A percentile compares a stretch with the other conserved stretches of the same genome.
These are phyloP conservation scores for Exophiala calicioides DNA, from an alignment of 2,329 filamentous ascomycete species.

Conservation along the genomic window DNA sequence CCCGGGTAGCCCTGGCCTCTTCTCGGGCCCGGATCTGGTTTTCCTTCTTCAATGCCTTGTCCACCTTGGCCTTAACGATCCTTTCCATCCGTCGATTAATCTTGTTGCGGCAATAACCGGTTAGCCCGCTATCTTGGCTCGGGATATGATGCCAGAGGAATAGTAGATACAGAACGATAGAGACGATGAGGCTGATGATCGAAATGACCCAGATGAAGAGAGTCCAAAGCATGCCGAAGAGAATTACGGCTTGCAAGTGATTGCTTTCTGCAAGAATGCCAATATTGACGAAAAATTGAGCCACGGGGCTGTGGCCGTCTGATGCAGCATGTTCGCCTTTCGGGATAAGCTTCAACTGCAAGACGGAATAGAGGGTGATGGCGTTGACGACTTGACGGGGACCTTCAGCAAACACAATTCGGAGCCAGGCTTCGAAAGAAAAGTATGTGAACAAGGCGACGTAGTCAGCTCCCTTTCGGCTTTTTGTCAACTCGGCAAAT, in stretches of 20 bases:
- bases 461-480: conserved; percentile 87
- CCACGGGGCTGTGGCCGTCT: conserved; percentile 64
- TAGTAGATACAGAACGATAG: conserved; percentile 75
- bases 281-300: conserved; percentile 82
- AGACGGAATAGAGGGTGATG: conserved; percentile 82
- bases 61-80: conserved; percentile 83
- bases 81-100: conserved; percentile 80
- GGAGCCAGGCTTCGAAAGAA: conserved; percentile 78
- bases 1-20: conserved; percentile 45
- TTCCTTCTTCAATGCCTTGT: conserved; percentile 82
- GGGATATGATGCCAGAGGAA: conserved; percentile 95
- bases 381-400: conserved; percentile 90
- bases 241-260: conserved; percentile 75
- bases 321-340: conserved; percentile 52
- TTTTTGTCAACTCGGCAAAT: conserved; percentile 86
- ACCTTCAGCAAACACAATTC: conserved; percentile 85
- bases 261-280: conserved; percentile 70
- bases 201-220: conserved; percentile 85
- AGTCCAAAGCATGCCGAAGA: conserved; percentile 91
- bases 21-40: conserved; percentile 57
- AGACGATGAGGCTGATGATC: conserved; percentile 70
- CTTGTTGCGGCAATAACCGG: conserved; percentile 86
- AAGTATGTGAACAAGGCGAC: conserved; percentile 91
- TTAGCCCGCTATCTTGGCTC: conserved; percentile 73
- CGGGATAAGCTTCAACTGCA: conserved; percentile 71